Conservation (phyloP, 2,329 filamentous ascomycete species). For the Pestalotiopsis sp. region DNA sequence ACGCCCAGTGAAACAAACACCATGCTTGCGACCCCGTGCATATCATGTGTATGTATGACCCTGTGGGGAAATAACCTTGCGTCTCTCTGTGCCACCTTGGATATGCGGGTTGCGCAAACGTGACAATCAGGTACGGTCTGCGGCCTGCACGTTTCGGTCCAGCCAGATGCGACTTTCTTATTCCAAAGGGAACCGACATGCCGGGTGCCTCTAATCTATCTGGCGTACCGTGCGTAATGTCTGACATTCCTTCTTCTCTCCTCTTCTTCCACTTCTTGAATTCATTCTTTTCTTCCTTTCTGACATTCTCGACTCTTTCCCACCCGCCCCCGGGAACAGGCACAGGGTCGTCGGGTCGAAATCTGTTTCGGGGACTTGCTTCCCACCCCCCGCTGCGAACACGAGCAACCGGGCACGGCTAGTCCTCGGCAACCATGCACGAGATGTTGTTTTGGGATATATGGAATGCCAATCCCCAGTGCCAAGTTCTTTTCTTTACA, state of each 20-base stretch:
- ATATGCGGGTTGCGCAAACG: background rate
- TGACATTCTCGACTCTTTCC: background rate
- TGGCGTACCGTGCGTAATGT: background rate
- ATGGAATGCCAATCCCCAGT: background rate
- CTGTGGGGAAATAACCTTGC: background rate
- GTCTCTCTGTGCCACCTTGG: background rate
- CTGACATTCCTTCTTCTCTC: background rate
- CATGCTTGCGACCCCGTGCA: background rate
- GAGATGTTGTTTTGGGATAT: background rate
- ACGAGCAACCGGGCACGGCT: background rate
- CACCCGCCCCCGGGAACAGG: background rate
- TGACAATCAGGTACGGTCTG: background rate
- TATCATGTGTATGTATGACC: background rate
- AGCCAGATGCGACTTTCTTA: background rate
- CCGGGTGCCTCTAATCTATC: background rate
- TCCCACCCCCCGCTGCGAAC: background rate
- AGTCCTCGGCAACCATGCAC: background rate
- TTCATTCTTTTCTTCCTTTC: background rate
- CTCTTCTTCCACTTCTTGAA: background rate
- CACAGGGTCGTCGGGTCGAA: background rate
- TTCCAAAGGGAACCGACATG: background rate
- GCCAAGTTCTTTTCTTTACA: background rate
- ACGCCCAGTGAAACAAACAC: no score
- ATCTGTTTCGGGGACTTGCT: constrained; percentile 1
- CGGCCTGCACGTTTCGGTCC: constrained; percentile 1